Evolutionary conservation across 768 basidiomycete species (phyloP).

Genomic region (Suillus subalutaceus): DNA sequence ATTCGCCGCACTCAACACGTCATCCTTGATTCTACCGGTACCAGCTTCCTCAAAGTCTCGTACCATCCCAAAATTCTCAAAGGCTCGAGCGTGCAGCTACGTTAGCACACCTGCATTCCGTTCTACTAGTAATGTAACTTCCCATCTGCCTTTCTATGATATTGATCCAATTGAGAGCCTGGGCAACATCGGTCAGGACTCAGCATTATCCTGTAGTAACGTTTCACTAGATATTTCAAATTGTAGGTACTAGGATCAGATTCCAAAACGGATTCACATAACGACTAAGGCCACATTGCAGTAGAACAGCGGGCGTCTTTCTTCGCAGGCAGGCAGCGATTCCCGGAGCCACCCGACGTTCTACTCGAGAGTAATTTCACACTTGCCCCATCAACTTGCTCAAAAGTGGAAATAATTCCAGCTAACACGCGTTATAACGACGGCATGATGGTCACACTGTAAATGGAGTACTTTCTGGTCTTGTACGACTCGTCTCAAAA

Average conservation of each 20-base stretch:
- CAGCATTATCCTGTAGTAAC: not conserved
- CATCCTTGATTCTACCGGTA: not conserved
- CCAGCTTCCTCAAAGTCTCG: not conserved
- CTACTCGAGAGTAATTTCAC: not conserved
- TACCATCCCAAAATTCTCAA: not conserved
- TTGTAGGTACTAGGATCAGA: too few species aligned
- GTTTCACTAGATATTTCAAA: not conserved
- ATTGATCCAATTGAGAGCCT: not conserved
- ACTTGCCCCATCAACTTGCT: not conserved
- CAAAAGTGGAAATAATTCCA: not conserved
- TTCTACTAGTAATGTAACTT: not conserved
- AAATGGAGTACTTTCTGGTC: not conserved
- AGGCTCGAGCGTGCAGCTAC: not conserved
- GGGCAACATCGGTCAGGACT: not conserved
- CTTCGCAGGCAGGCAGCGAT: not conserved
- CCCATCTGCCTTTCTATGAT: not conserved
- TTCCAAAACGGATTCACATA: not conserved
- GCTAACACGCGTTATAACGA: not conserved
- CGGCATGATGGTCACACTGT: not conserved
- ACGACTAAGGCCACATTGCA: not conserved
- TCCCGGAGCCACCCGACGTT: not conserved
- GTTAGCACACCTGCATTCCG: not conserved
- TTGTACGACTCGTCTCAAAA: not conserved
- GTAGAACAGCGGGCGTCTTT: not conserved
- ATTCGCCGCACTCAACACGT: not conserved